These are phyloP conservation scores for Cubamyces sp. DNA, from an alignment of 768 basidiomycete genomes.

Conservation along the genomic window DNA sequence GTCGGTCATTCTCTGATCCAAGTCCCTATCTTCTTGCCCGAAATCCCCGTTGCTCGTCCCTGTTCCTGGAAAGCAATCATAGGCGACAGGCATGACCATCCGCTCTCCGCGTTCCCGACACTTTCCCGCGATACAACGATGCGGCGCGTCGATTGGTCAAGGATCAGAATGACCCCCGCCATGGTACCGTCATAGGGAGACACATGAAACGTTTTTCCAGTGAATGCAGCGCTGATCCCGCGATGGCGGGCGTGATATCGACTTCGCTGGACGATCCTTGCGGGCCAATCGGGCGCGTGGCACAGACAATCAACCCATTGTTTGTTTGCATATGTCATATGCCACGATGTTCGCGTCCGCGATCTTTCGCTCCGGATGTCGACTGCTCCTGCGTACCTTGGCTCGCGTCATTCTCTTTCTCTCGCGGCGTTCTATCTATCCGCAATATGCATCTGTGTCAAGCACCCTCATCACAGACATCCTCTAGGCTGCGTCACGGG, in stretches of 20 bases:
- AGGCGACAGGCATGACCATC: neutral
- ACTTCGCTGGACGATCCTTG: no score
- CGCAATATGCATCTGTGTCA: neutral
- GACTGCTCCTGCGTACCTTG: neutral
- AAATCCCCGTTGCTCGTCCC: conserved; percentile 9
- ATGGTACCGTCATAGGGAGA: no score
- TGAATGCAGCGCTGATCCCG: no score
- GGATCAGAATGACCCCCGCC: no score
- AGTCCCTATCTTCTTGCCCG: neutral
- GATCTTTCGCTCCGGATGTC: neutral
- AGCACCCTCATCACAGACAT: neutral
- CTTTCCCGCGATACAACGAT: neutral
- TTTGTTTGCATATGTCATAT: no score
- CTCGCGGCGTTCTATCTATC: conserved; percentile 1
- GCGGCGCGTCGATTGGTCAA: neutral
- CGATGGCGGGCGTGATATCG: no score
- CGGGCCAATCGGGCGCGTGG: no score
- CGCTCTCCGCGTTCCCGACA: neutral
- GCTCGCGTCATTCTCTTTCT: neutral
- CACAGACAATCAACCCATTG: no score
- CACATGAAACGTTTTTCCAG: no score
- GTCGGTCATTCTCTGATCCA: no score
- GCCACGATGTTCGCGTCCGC: no score
- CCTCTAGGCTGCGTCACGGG: no score
- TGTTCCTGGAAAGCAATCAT: conserved; percentile 4